Base-by-base conservation (phyloP, 2,329 filamentous ascomycete species). In the Exophiala sideris region DNA sequence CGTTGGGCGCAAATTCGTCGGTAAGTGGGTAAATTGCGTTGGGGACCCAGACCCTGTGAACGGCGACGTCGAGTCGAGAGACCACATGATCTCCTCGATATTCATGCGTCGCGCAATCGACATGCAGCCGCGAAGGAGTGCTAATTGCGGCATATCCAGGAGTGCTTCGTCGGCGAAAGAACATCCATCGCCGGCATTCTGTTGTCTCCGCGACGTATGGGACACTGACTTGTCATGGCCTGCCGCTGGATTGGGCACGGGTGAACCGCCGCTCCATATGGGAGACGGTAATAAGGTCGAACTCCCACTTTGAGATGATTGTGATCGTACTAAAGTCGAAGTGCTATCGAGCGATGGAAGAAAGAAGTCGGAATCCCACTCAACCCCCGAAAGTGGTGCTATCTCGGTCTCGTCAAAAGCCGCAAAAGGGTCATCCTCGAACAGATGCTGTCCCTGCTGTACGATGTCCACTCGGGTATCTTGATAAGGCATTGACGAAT, bases 1-100 rank as follows among this genome's bases (percentile, higher is more conserved):
- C 0, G 79, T 83, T 10, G 81, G 81, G 32, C 71, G 76, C 68
- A 80, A 77, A 35, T 76, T 71, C 11, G 52, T 42, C 1, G 78
- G 79, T 6, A 83, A 67, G 44, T 73, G 68, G 10, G 70, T 61
- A 7, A 67, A 55, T 38, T 62, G 71, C 12, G 49, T 39, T 54
- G 46, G 66, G 65, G 18, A 60, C 53, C 50, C 51, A 20, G 52
- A 16, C 59, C 58, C 14, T 48, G 47, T 45, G 66, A 82, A 82
- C 3, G 77, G 76, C 1, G 79, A 81, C 21, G 68, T 63, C 18
- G 75, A 71, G 12, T 71, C 65, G 3, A 80, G 64, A 10, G 73
- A 71, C 78, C 78, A 82, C 42, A 80, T 64, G 14, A 67, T 50
- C 4, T 59, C 52, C 1, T 70, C 64, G 1, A 65, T 66, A 10